Percentiles rank a stretch among this genome's conserved stretches.
These are phyloP conservation scores for Neocucurbitaria cava DNA, from an alignment of 2,329 filamentous ascomycete species.

Conservation along the genomic window DNA sequence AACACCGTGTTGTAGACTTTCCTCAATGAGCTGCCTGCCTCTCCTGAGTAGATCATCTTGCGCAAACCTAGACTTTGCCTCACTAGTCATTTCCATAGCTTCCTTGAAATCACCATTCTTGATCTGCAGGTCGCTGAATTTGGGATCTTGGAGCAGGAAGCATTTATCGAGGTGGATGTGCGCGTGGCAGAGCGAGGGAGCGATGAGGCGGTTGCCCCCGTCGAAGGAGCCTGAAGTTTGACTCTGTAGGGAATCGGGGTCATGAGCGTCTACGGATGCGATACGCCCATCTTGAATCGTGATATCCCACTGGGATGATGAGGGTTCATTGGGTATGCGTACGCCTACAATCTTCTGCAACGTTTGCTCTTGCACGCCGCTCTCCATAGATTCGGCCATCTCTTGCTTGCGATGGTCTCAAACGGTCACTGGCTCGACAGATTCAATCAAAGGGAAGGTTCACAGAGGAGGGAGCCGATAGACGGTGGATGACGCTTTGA, in stretches of 20 bases:
- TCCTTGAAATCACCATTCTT: slow-evolving; percentile 68
- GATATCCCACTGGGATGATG: slow-evolving; percentile 48
- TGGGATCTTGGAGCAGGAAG: slow-evolving; percentile 65
- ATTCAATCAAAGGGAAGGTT: slow-evolving; percentile 24
- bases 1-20: slow-evolving; percentile 69
- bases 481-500: slow-evolving; percentile 21
- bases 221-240: slow-evolving; percentile 48
- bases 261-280: slow-evolving; percentile 42
- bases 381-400: slow-evolving; percentile 1
- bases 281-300: slow-evolving; percentile 43
- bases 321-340: slow-evolving; percentile 41
- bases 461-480: slow-evolving; percentile 18
- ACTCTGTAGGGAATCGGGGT: slow-evolving; percentile 1
- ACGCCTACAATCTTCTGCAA: slow-evolving; percentile 43
- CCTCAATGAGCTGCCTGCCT: slow-evolving; percentile 69
- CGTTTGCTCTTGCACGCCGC: slow-evolving; percentile 9
- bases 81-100: slow-evolving; percentile 64
- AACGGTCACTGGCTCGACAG: neutral
- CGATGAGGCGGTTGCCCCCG: slow-evolving; percentile 52
- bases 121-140: slow-evolving; percentile 67
- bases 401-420: slow-evolving; percentile 1
- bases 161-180: slow-evolving; percentile 76
- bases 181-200: slow-evolving; percentile 71
- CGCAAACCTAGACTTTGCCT: slow-evolving; percentile 70
- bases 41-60: slow-evolving; percentile 68